Base-by-base conservation (phyloP, 1,284 basidiomycete genomes). In the Tilletia indica region DNA sequence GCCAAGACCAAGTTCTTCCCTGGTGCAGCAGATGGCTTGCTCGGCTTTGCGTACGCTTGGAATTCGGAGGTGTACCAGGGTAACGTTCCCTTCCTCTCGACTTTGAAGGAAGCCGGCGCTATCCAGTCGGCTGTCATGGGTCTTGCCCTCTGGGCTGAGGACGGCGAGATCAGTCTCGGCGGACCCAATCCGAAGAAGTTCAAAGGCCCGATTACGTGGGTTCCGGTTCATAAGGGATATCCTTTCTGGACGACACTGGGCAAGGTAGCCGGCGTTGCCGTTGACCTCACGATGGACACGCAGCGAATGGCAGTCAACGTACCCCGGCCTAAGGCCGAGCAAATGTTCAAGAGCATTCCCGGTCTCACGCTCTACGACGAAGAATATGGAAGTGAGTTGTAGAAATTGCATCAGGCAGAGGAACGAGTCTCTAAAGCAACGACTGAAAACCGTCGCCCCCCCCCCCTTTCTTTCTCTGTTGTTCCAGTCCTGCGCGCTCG, bases 271-370 rank as follows among this genome's bases (percentile, higher is more conserved):
- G 51, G 51, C n/a, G 51, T 54, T 8, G 51, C 11, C 8, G 51
- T 11, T n/a, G 51, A 14, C n/a, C 19, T 54, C 51, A 54, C 51
- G 51, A n/a, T 54, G n/a, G 51, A 54, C 19, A 54, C 51, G 12
- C 51, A 54, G 51, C 51, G 51, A 8, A n/a, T n/a, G n/a, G n/a
- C 51, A n/a, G 25, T 54, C 51, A 54, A 54, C 19, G 51, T n/a
- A 14, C n/a, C 25, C 9, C 51, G 51, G 2, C 6, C 9, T 3
- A 31, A 14, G 8, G 51, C 51, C 6, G 51, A n/a, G 8, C 6
- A n/a, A 8, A 54, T 54, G 12, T 54, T 54, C 25, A 31, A 54
- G 25, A 54, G 1, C 12, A 8, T 45, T 14, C n/a, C 51, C 51
- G 4, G 4, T 1, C 9, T 19, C 3, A 31, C 8, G 3, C 8